A percentile compares a stretch with the other conserved stretches of the same genome.
These are phyloP conservation scores for Phytophthora tentaculata DNA, from an alignment of 352 stramenopile species.

Conservation along the genomic window DNA sequence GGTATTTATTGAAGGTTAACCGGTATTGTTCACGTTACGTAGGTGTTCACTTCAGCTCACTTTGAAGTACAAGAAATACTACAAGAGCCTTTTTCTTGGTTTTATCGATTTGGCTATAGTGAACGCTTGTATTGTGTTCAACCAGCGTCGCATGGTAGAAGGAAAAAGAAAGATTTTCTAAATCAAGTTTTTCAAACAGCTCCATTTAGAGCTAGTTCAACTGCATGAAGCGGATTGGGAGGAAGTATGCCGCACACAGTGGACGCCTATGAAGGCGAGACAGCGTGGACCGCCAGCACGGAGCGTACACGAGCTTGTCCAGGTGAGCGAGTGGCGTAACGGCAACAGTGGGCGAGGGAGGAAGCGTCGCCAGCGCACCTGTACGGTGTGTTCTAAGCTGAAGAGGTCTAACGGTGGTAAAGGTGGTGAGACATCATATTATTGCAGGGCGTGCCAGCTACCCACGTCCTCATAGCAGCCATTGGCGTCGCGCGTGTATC, in stretches of 20 bases:
- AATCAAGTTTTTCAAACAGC: constrained; percentile 10
- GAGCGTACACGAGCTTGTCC: not conserved
- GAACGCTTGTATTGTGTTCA: constrained; percentile 18
- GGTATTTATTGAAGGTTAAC: not conserved
- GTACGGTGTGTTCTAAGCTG: constrained; percentile 14
- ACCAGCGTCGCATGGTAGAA: not conserved
- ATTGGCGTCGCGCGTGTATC: not conserved
- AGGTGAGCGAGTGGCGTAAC: not conserved
- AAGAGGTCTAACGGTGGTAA: not conserved
- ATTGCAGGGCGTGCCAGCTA: not conserved
- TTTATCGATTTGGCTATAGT: constrained; percentile 13
- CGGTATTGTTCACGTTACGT: constrained; percentile 3
- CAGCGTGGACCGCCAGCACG: not conserved
- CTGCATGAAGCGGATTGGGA: not conserved
- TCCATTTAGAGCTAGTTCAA: constrained; percentile 9
- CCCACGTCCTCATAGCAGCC: not conserved
- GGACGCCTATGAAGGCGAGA: constrained; percentile 5
- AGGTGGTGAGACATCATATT: constrained; percentile 1
- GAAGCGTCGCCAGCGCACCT: constrained; percentile 2
- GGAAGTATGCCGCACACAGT: not conserved
- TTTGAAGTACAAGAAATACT: constrained; percentile 17
- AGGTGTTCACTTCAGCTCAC: constrained; percentile 12
- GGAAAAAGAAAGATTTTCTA: not conserved
- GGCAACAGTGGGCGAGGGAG: not conserved
- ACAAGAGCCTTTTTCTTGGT: constrained; percentile 17